Evolutionary conservation across 2,329 filamentous ascomycete genomes (phyloP), one percentile per base, ranked within the genome.

Genomic region (Alternaria burnsii): DNA sequence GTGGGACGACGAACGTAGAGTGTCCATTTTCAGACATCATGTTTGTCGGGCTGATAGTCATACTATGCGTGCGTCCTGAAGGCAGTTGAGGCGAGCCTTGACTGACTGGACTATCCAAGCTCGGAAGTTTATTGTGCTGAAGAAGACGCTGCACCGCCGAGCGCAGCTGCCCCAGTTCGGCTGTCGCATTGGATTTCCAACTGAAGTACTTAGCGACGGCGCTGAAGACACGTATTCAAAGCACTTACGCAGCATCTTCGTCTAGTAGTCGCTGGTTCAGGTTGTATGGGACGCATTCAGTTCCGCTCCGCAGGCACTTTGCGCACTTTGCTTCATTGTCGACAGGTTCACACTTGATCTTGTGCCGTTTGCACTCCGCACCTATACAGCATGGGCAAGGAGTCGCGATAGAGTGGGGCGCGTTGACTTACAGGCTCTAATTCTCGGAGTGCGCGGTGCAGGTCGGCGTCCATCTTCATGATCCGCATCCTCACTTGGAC

Each of bases 231-330:
- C 10, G 12, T 30, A 41, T 10, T 16, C 12, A 2, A 26, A 48
- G 3, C 5, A 71, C 69, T 66, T 61, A 77, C 73, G 70, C 59
- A 18, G 69, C 69, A 55, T 77, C 75, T 62, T 76, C 75, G 26
- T 76, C 73, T 32, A 73, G 58, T 40, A 76, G 67, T 30, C 68
- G 71, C 52, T 77, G 74, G 48, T 74, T 71, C 48, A 74, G 66
- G 54, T 76, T 77, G 66, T 88, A 88, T 52, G 98, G 85, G 40
- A 93, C 89, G 79, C 95, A 99, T 78, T 95, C 96, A 63, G 91
- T 92, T 80, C 94, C 70, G 44, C 72, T 70, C 44, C 75, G 71
- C 52, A 76, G 60, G 56, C 73, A 77, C 59, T 76, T 76, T 12
- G 71, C 71, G 55, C 75, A 76, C 52, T 76, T 76, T 8, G 68